These are phyloP conservation scores for Nemania sp. DNA, from an alignment of 2,329 filamentous ascomycete genomes.

Conservation along the genomic window DNA sequence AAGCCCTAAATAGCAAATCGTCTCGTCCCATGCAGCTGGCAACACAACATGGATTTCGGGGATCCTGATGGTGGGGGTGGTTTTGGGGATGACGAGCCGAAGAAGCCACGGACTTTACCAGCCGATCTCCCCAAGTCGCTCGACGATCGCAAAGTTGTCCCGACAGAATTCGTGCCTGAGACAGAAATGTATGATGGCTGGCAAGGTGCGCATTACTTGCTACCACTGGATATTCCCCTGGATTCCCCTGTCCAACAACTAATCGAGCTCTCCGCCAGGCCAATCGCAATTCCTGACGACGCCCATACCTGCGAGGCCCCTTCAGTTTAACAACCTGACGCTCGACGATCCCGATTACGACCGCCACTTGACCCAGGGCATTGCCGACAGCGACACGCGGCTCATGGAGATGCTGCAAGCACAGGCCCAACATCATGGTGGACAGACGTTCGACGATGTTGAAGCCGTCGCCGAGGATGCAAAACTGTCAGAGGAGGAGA, in stretches of 20 bases:
- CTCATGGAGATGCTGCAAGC: constrained; percentile 96
- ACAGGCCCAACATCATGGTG: constrained; percentile 86
- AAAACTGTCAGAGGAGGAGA: constrained; percentile 79
- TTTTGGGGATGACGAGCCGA: constrained; percentile 56
- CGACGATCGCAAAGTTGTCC: constrained; percentile 82
- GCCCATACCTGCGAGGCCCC: constrained; percentile 83
- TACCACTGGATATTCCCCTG: constrained; percentile 36
- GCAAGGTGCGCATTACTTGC: constrained; percentile 74
- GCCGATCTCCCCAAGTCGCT: constrained; percentile 90
- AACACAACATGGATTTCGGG: constrained; percentile 70
- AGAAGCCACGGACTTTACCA: constrained; percentile 71
- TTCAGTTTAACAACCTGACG: constrained; percentile 84
- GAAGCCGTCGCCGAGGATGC: constrained; percentile 81
- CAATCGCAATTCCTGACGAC: constrained; percentile 95
- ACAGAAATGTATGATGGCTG: constrained; percentile 99
- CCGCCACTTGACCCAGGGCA: constrained; percentile 69
- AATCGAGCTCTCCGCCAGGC: constrained; percentile 64
- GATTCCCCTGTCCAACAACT: constrained; percentile 31
- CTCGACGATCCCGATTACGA: constrained; percentile 83
- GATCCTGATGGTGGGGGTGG: constrained; percentile 61
- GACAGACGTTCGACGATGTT: constrained; percentile 79
- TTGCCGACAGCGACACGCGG: constrained; percentile 82
- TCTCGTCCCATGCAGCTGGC: constrained; percentile 47
- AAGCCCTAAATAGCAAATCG: constrained; percentile 41
- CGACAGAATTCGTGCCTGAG: constrained; percentile 76